Evolutionary conservation across 2,329 filamentous ascomycete species (phyloP), one percentile per base, ranked within the genome.

Genomic region (Sarocladium kiliense): DNA sequence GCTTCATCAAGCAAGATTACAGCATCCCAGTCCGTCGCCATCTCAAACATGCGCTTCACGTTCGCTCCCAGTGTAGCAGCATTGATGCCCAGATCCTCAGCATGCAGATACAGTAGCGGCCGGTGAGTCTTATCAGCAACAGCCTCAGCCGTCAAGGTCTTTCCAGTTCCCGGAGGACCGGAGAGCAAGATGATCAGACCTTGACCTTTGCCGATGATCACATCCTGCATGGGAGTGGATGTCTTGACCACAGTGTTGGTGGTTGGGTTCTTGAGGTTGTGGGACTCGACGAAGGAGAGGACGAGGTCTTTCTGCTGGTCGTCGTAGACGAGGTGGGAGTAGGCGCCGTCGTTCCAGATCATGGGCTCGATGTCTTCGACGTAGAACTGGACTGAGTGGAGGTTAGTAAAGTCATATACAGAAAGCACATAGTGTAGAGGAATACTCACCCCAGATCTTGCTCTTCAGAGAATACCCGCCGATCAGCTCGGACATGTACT

Each of bases 251-350:
- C 16, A 3, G 39, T 14, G 23, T 54, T 39, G 18, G 53, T 53
- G 34, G 57, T 58, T 45, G 36, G 23, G 27, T 65, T 60, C 55
- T 42, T 18, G 51, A 54, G 41, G 32, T 59, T 58, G 59, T 78
- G 75, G 58, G 71, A 75, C 57, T 77, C 71, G 3, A 78, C 75
- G 61, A 77, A 77, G 2, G 75, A 76, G 16, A 76, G 62, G 1
- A 79, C 68, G 7, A 78, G 59, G 30, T 77, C 73, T 60, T 78
- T 79, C 34, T 76, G 73, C 56, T 75, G 68, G 27, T 75, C 70
- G 41, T 74, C 70, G 59, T 76, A 76, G 3, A 78, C 76, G 4
- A 78, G 67, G 42, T 77, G 72, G 2, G 71, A 69, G 58, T 71
- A 78, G 0, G 76, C 75, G 6, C 69, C 61, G 56, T 72, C 68